A percentile compares a stretch with the other conserved stretches of the same genome.
These are phyloP conservation scores for Rosa lucieae DNA, from an alignment of 306 rosid species.

Conservation along the genomic window DNA sequence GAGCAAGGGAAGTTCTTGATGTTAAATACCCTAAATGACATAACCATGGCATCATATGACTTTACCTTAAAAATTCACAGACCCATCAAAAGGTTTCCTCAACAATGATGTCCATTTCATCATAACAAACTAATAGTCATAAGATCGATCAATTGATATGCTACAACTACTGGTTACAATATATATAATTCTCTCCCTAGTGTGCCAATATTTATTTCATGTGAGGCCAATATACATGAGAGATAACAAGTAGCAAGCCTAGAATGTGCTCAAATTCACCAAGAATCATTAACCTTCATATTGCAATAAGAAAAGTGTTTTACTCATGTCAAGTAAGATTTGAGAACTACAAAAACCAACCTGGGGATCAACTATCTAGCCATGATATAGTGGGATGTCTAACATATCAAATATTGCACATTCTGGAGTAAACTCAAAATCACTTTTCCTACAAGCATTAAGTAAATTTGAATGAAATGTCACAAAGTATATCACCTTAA, in stretches of 20 bases:
- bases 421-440: slow-evolving; percentile 94
- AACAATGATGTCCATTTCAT: no score
- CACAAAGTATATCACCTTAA: no score
- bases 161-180: neutral
- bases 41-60: no score
- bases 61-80: no score
- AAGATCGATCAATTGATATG: no score
- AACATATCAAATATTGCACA: slow-evolving; percentile 96
- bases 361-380: slow-evolving; percentile 96
- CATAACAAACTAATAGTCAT: no score
- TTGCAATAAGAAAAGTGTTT: neutral
- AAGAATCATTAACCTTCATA: no score
- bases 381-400: slow-evolving; percentile 96
- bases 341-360: slow-evolving; percentile 42
- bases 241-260: neutral
- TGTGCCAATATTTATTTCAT: neutral
- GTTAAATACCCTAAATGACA: no score
- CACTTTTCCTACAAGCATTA: slow-evolving; percentile 66
- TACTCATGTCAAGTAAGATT: slow-evolving; percentile 14
- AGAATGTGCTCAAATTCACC: slow-evolving; percentile 6
- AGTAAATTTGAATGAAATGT: slow-evolving; percentile 5
- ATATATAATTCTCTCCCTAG: neutral
- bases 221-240: neutral
- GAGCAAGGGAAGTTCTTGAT: no score
- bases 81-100: no score